Evolutionary conservation across 2,329 filamentous ascomycete species (phyloP).

Genomic region (Volutella citrinella): DNA sequence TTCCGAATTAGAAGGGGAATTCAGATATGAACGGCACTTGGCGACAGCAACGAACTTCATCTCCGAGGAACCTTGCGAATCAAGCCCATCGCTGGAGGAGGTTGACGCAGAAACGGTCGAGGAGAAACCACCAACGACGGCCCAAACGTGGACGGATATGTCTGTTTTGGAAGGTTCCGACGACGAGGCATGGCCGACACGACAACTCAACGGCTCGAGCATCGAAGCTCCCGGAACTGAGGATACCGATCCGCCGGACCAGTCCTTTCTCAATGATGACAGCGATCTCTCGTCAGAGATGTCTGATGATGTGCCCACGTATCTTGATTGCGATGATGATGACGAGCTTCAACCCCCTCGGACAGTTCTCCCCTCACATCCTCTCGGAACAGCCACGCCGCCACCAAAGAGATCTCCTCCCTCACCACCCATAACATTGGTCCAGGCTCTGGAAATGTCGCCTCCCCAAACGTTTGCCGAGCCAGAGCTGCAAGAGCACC

Average conservation of each 20-base stretch:
- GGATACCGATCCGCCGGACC: constrained; percentile 29
- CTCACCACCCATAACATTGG: constrained; percentile 25
- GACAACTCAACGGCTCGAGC: constrained; percentile 41
- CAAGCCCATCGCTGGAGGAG: constrained; percentile 74
- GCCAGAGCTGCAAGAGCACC: constrained; percentile 22
- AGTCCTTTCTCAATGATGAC: constrained; percentile 50
- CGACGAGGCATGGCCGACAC: constrained; percentile 28
- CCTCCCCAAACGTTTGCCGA: constrained; percentile 20
- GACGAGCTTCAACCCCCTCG: constrained; percentile 12
- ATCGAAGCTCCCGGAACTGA: constrained; percentile 42
- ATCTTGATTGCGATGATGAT: constrained; percentile 40
- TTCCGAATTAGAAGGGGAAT: neutral
- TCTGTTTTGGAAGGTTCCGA: constrained; percentile 53
- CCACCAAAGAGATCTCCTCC: constrained; percentile 30
- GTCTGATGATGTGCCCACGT: constrained; percentile 47
- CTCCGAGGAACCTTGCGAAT: constrained; percentile 65
- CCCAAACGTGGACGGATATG: constrained; percentile 50
- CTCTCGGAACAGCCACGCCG: constrained; percentile 29
- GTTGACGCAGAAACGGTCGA: constrained; percentile 52
- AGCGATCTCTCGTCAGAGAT: constrained; percentile 63
- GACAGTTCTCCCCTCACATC: constrained; percentile 31
- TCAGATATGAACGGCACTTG: constrained; percentile 22
- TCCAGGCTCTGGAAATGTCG: constrained; percentile 25
- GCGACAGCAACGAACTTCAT: constrained; percentile 46
- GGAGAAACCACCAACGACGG: constrained; percentile 34